These are phyloP conservation scores for Aspergillus heteromorphus DNA, from an alignment of 495 filamentous ascomycete species.

Conservation along the genomic window DNA sequence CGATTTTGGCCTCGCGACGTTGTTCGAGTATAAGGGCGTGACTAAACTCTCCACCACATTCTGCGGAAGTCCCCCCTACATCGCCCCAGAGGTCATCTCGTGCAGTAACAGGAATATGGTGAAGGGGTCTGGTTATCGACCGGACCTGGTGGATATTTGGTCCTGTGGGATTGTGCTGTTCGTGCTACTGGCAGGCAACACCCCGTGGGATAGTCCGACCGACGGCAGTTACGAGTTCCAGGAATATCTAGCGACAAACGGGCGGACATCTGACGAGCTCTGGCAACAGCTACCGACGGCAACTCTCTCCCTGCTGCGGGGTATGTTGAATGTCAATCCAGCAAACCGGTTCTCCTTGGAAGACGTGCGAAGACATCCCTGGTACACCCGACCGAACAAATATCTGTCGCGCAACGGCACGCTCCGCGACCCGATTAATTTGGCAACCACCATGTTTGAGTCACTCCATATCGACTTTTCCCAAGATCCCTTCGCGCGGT, in stretches of 20 bases:
- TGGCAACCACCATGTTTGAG: constrained; percentile 92
- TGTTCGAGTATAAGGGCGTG: constrained; percentile 82
- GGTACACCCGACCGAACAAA: constrained; percentile 83
- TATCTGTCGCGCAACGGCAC: constrained; percentile 68
- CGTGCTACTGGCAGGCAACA: constrained; percentile 91
- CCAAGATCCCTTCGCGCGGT: constrained; percentile 52
- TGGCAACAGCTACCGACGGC: constrained; percentile 76
- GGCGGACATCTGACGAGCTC: constrained; percentile 74
- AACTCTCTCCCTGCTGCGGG: constrained; percentile 81
- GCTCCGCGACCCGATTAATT: constrained; percentile 69
- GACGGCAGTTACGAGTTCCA: constrained; percentile 72
- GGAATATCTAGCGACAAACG: constrained; percentile 75
- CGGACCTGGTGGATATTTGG: constrained; percentile 90
- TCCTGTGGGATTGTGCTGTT: constrained; percentile 96
- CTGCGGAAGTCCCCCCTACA: constrained; percentile 95
- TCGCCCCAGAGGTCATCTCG: constrained; percentile 85
- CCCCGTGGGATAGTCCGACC: constrained; percentile 94
- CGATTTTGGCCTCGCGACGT: constrained; percentile 92
- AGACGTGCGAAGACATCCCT: constrained; percentile 87
- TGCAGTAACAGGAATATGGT: constrained; percentile 39
- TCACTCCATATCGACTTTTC: constrained; percentile 87
- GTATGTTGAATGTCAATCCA: constrained; percentile 85
- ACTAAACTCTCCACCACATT: constrained; percentile 77
- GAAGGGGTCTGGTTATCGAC: constrained; percentile 65
- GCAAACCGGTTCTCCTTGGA: constrained; percentile 74